A percentile compares a stretch with the other conserved stretches of the same genome.
Conservation (phyloP, 2,329 filamentous ascomycete genomes). For the Colletotrichum agaves region DNA sequence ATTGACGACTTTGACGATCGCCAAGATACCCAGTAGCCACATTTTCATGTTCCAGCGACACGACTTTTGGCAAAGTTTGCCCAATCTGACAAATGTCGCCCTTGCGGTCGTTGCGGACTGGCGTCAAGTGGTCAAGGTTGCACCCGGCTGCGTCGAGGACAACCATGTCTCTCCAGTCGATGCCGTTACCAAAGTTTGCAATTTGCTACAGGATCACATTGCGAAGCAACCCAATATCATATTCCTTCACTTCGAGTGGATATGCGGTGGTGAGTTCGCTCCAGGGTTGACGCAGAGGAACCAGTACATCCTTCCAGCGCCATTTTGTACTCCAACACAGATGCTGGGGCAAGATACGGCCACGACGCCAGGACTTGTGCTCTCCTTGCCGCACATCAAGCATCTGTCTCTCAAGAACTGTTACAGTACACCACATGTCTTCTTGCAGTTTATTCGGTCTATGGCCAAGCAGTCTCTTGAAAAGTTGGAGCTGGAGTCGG, state of each 20-base stretch:
- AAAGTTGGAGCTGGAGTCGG: constrained; percentile 69
- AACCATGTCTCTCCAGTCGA: constrained; percentile 59
- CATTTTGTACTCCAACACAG: constrained; percentile 49
- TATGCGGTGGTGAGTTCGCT: constrained; percentile 74
- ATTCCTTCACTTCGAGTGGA: constrained; percentile 72
- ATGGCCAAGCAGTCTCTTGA: constrained; percentile 61
- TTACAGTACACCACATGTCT: constrained; percentile 70
- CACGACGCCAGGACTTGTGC: constrained; percentile 49
- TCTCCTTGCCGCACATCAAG: constrained; percentile 67
- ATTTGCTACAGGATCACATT: constrained; percentile 63
- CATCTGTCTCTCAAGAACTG: constrained; percentile 74
- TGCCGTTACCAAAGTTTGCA: constrained; percentile 62
- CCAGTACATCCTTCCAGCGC: constrained; percentile 70
- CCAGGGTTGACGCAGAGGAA: constrained; percentile 71
- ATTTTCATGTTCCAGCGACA: constrained; percentile 64
- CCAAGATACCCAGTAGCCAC: constrained; percentile 72
- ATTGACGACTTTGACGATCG: constrained; percentile 70
- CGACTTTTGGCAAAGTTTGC: constrained; percentile 71
- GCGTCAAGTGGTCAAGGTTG: constrained; percentile 66
- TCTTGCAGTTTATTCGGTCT: constrained; percentile 61
- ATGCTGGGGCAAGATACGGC: constrained; percentile 47
- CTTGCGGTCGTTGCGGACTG: constrained; percentile 74
- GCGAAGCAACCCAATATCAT: constrained; percentile 61
- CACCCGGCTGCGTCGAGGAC: constrained; percentile 62
- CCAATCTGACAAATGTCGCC: constrained; percentile 63